A percentile compares a stretch with the other conserved stretches of the same genome.
These are phyloP conservation scores for Paraphaeosphaeria minitans DNA, from an alignment of 2,329 filamentous ascomycete species.

Conservation along the genomic window DNA sequence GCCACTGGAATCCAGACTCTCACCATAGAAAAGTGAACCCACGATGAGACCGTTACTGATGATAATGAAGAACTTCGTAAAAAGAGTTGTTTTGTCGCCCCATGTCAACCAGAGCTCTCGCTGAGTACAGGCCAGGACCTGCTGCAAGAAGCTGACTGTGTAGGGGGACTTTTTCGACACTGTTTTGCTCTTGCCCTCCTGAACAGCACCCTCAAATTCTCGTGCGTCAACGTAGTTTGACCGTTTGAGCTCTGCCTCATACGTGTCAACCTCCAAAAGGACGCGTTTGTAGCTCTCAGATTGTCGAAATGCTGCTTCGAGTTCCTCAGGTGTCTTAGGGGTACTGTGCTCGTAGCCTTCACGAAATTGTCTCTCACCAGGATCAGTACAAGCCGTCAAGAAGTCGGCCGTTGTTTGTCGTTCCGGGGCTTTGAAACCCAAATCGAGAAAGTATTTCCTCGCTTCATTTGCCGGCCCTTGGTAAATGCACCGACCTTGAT, in stretches of 20 bases:
- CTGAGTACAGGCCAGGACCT: constrained; percentile 71
- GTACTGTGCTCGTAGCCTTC: constrained; percentile 62
- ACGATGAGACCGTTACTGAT: constrained; percentile 76
- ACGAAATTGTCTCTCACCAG: constrained; percentile 71
- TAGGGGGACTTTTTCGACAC: constrained; percentile 73
- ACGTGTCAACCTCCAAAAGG: constrained; percentile 64
- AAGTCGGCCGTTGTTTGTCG: constrained; percentile 78
- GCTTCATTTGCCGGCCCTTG: constrained; percentile 67
- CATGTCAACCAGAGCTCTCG: constrained; percentile 80
- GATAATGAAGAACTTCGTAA: constrained; percentile 79
- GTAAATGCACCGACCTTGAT: constrained; percentile 72
- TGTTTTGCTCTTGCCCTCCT: constrained; percentile 68
- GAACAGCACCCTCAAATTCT: constrained; percentile 68
- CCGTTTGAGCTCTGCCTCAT: constrained; percentile 62
- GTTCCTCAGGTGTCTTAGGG: constrained; percentile 71
- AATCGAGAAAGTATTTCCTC: constrained; percentile 67
- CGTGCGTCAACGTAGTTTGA: constrained; percentile 66
- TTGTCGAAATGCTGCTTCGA: constrained; percentile 69
- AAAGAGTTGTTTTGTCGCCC: constrained; percentile 73
- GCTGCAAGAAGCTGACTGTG: constrained; percentile 74
- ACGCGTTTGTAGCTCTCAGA: constrained; percentile 67
- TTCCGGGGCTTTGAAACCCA: constrained; percentile 66
- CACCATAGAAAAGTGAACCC: constrained; percentile 77
- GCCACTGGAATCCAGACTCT: constrained; percentile 63
- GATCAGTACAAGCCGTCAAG: constrained; percentile 75